Evolutionary conservation across 2,329 filamentous ascomycete species (phyloP).

Genomic region (Claviceps purpurea): DNA sequence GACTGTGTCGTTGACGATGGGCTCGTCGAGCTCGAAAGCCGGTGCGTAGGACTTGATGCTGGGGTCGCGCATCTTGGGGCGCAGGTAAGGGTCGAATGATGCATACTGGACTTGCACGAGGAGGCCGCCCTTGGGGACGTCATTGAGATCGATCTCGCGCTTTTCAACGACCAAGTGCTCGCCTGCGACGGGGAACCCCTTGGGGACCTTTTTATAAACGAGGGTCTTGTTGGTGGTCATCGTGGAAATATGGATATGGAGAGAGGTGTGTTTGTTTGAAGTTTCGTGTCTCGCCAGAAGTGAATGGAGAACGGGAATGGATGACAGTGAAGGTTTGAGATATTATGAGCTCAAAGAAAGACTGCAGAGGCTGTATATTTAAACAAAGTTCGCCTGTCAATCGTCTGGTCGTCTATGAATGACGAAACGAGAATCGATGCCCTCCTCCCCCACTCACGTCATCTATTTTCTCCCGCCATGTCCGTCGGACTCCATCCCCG

Average conservation of each 20-base stretch:
- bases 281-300: not conserved
- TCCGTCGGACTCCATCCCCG: too few relatives aligned
- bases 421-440: too few relatives aligned
- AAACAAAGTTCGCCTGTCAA: too few relatives aligned
- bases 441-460: too few relatives aligned
- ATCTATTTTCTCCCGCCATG: too few relatives aligned
- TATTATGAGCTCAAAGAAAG: too few relatives aligned
- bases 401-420: too few relatives aligned
- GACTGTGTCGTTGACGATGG: slow-evolving; percentile 52
- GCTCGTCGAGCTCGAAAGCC: slow-evolving; percentile 42
- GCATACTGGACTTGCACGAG: slow-evolving; percentile 59
- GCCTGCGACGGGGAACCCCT: slow-evolving; percentile 53
- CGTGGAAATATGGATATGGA: not conserved
- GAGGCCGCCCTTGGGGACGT: slow-evolving; percentile 48
- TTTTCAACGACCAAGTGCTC: slow-evolving; percentile 57
- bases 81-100: slow-evolving; percentile 76
- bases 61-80: slow-evolving; percentile 60
- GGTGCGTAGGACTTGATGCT: slow-evolving; percentile 44
- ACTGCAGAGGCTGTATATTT: too few relatives aligned
- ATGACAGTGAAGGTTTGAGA: too few relatives aligned
- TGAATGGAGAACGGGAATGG: not conserved
- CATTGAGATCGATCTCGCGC: slow-evolving; percentile 51
- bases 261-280: too few relatives aligned
- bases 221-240: slow-evolving; percentile 55
- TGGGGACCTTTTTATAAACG: slow-evolving; percentile 58